Conservation (phyloP, 176 grass and related monocot species). For the Lolium rigidum region DNA sequence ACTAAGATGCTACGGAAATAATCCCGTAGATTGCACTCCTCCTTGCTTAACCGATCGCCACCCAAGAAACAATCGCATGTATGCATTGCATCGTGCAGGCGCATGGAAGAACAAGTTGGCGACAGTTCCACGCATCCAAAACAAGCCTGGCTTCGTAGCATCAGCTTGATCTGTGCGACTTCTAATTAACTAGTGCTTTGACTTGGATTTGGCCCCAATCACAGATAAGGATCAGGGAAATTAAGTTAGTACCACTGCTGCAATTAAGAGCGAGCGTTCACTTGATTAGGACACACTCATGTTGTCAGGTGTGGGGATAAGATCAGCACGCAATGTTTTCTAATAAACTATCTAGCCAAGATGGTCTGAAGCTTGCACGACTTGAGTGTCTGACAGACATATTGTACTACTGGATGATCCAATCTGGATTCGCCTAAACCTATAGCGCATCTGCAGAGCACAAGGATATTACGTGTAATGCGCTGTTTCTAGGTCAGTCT, state of each 20-base stretch:
- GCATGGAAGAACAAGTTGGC: slow-evolving; percentile 18
- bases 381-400: neutral
- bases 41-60: neutral
- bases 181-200: neutral
- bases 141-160: neutral
- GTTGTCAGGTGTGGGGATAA: slow-evolving; percentile 25
- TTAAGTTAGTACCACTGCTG: neutral
- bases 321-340: slow-evolving; percentile 3
- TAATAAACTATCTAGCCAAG: neutral
- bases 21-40: slow-evolving; percentile 38
- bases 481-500: too few species aligned
- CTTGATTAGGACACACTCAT: slow-evolving; percentile 34
- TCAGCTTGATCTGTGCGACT: neutral
- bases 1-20: slow-evolving; percentile 23
- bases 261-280: slow-evolving; percentile 15
- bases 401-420: slow-evolving; percentile 4
- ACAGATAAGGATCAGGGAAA: slow-evolving; percentile 31
- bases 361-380: neutral
- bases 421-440: neutral
- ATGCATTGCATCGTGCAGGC: neutral
- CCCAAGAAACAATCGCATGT: neutral
- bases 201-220: neutral
- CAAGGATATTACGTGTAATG: neutral
- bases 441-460: neutral
- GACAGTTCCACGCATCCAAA: slow-evolving; percentile 30